Evolutionary conservation across 441 rosid genomes (phyloP).

Genomic region (Brassica balearica): DNA sequence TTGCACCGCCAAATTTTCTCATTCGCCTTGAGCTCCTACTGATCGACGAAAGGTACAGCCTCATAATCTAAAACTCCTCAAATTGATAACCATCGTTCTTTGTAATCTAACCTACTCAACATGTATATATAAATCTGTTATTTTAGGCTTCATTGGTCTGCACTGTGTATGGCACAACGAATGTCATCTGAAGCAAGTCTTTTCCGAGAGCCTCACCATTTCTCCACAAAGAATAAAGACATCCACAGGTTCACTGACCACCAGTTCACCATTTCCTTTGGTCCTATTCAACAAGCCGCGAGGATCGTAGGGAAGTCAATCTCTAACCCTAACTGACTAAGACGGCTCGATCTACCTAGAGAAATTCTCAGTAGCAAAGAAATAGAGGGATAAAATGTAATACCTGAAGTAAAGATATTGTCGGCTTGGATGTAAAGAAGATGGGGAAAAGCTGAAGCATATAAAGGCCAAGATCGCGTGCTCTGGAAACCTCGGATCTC

Average conservation of each 20-base stretch:
- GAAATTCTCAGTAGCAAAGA: no score
- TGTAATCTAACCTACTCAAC: neutral
- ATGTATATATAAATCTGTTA: neutral
- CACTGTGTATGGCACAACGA: neutral
- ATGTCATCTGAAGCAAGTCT: neutral
- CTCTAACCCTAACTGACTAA: no score
- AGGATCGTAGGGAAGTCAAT: no score
- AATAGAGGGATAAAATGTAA: no score
- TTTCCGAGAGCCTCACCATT: neutral
- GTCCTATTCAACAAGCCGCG: neutral
- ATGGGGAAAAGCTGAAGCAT: no score
- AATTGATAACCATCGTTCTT: neutral
- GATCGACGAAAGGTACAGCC: neutral
- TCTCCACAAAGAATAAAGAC: neutral
- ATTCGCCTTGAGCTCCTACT: neutral
- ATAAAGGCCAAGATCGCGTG: no score
- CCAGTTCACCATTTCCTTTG: neutral
- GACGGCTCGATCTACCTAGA: no score
- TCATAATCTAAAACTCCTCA: neutral
- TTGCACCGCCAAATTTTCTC: neutral
- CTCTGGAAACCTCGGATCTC: no score
- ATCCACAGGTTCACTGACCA: neutral
- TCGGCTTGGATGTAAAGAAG: no score
- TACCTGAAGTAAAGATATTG: no score
- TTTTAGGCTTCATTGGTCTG: neutral